Conservation (phyloP, 441 rosid genomes). For the Sinapis alba region DNA sequence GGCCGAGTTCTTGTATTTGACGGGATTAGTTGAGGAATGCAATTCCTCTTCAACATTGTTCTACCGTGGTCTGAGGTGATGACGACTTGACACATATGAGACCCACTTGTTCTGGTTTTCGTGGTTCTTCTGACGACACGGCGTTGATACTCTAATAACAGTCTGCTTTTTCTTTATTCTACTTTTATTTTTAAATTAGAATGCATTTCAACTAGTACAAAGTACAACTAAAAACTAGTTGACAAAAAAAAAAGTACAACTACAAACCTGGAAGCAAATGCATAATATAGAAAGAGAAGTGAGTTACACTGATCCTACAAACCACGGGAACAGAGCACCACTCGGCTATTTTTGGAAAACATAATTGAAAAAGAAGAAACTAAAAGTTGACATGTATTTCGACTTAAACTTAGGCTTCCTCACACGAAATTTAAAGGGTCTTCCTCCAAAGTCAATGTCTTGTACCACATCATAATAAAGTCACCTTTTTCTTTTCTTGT, state of each 20-base stretch:
- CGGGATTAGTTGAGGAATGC: too few relatives aligned
- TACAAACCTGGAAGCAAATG: not conserved
- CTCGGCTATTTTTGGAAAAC: not conserved
- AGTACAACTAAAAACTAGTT: too few relatives aligned
- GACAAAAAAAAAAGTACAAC: too few relatives aligned
- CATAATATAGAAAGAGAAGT: not conserved
- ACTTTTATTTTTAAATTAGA: not conserved
- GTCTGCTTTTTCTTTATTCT: not conserved
- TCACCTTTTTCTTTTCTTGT: not conserved
- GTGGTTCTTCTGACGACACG: not conserved
- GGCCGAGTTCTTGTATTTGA: too few relatives aligned
- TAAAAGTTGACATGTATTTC: not conserved
- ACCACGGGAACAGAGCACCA: not conserved
- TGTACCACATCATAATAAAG: not conserved
- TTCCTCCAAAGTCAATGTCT: not conserved
- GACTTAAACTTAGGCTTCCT: not conserved
- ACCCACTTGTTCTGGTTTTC: not conserved
- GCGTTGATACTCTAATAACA: not conserved
- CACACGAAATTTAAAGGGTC: too few relatives aligned
- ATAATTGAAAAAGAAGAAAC: not conserved
- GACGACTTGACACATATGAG: not conserved
- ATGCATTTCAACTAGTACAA: not conserved
- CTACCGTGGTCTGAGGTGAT: not conserved
- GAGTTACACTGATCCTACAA: not conserved
- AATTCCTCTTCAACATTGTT: too few relatives aligned